Conservation (phyloP, 78 protist species). For the Acrasis kona region DNA sequence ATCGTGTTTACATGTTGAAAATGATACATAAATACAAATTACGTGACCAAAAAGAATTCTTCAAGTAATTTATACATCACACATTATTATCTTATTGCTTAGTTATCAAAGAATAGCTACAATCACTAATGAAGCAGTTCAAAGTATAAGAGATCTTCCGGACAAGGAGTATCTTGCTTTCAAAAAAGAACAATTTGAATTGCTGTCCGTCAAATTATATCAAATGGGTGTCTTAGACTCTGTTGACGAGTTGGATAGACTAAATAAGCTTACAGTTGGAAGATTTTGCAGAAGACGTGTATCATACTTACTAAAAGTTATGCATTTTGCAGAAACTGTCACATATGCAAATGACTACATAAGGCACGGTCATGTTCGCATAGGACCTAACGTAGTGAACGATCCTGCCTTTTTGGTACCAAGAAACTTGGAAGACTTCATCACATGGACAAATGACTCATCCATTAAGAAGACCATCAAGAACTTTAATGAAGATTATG, state of each 20-base stretch:
- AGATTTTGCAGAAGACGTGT: constrained; percentile 51
- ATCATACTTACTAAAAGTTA: constrained; percentile 55
- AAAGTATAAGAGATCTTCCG: not conserved
- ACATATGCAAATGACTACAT: constrained; percentile 36
- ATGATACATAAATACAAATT: not conserved
- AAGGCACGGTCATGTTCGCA: constrained; percentile 70
- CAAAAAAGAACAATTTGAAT: constrained; percentile 28
- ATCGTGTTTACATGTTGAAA: not conserved
- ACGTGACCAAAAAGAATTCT: not conserved
- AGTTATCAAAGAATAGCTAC: not conserved
- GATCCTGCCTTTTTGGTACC: constrained; percentile 88
- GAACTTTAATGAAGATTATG: constrained; percentile 64
- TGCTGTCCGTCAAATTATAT: constrained; percentile 57
- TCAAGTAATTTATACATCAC: no score
- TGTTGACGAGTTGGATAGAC: not conserved
- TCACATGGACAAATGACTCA: constrained; percentile 82
- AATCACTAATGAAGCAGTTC: not conserved
- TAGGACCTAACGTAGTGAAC: constrained; percentile 66
- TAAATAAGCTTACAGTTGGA: not conserved
- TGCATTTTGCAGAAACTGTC: constrained; percentile 57
- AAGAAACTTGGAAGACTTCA: constrained; percentile 59
- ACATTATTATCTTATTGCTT: no score
- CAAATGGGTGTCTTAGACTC: constrained; percentile 13
- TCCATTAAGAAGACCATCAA: constrained; percentile 47
- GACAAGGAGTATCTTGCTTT: not conserved